A percentile compares a stretch with the other conserved stretches of the same genome.
Conservation (phyloP, 2,329 filamentous ascomycete species). For the Fusarium goolgardi region DNA sequence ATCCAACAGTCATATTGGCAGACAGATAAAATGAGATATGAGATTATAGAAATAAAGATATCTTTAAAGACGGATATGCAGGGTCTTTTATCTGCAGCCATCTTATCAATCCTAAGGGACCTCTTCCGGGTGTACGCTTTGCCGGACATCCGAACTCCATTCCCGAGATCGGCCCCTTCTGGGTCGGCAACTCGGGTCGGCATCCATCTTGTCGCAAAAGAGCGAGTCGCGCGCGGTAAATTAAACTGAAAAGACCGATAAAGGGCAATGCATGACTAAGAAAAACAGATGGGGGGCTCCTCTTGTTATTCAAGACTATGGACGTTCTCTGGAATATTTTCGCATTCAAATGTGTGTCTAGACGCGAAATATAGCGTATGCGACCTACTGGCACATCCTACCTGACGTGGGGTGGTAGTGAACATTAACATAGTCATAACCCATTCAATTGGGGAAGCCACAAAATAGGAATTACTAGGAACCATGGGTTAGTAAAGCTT, state of each 20-base stretch:
- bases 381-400: neutral
- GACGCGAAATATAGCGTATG: neutral
- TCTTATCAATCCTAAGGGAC: slow-evolving; percentile 34
- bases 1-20: slow-evolving; percentile 29
- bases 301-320: neutral
- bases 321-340: neutral
- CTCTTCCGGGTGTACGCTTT: slow-evolving; percentile 24
- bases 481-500: neutral
- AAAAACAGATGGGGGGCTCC: neutral
- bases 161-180: slow-evolving; percentile 21
- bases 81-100: slow-evolving; percentile 8
- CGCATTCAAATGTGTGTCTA: neutral
- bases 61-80: neutral
- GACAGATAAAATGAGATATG: neutral
- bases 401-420: neutral
- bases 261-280: neutral
- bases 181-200: slow-evolving; percentile 11
- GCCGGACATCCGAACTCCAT: slow-evolving; percentile 24
- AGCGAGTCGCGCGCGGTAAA: slow-evolving; percentile 5
- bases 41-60: neutral
- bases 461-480: neutral
- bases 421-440: neutral
- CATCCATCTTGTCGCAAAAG: slow-evolving; percentile 10
- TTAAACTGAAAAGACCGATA: neutral
- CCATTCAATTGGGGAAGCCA: neutral